Base-by-base conservation (phyloP, 495 filamentous ascomycete genomes). In the Xylaria palmicola region DNA sequence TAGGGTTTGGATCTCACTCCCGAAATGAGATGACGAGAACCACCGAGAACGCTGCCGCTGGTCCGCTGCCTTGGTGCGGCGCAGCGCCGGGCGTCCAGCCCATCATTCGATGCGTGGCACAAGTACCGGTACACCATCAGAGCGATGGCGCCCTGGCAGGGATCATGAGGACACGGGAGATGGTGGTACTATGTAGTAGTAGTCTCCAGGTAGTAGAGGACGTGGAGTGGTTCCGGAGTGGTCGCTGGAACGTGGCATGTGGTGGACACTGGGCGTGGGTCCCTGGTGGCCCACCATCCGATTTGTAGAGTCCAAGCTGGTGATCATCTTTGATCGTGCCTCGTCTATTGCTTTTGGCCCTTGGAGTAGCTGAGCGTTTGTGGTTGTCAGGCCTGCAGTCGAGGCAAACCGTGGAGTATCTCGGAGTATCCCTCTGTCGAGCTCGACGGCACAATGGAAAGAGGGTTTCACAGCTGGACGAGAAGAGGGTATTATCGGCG, bases 11-110 rank as follows among this genome's bases (percentile, higher is more conserved):
- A 69, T 69, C 67, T 72, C 60, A 65, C 60, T 67, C 69, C 63
- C 67, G 69, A 72, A 72, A 72, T 62, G 60, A 62, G 52, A 62
- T 72, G 69, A 66, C 57, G 63, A 72, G 69, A 72, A 69, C 64
- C 64, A 72, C 69, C 69, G 69, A 72, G 29, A 72, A 65, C 64
- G 62, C 54, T 67, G 64, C 67, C 59, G 61, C 45, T 57, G 64
- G 62, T 51, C 66, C 64, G 62, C 69, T 63, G 66, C 68, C 66
- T 58, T 67, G 66, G 64, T 60, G 61, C 45, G 53, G 55, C 45
- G 55, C 43, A 62, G 49, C n/a, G 30, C 19, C 32, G 13, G 55
- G 55, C 55, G 17, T 6, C 40, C 41, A 57, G 30, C 27, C 27
- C n/a, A 19, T 29, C 32, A 37, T 53, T 53, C 32, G 50, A 53